Conservation (phyloP, 805 yeast genomes). For the Saturnispora saitoi region DNA sequence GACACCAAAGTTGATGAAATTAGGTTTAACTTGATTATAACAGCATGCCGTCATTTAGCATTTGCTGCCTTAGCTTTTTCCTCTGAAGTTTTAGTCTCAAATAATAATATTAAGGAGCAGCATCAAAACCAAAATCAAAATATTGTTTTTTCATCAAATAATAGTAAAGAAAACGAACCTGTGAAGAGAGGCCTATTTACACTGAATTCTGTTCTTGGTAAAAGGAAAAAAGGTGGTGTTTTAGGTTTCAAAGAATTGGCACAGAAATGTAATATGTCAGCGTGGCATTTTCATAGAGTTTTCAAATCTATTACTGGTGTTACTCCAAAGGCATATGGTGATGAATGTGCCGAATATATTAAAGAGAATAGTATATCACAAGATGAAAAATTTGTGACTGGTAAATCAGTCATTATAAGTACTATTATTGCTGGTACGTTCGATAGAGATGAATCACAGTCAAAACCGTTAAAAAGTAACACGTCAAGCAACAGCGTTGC, state of each 20-base stretch:
- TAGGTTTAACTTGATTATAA: slow-evolving; percentile 49
- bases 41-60: slow-evolving; percentile 79
- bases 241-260: slow-evolving; percentile 83
- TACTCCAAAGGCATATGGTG: slow-evolving; percentile 86
- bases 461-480: not conserved
- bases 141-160: no score
- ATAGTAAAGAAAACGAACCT: not conserved
- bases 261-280: slow-evolving; percentile 69
- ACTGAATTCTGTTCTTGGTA: slow-evolving; percentile 17
- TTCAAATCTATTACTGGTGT: slow-evolving; percentile 79
- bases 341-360: slow-evolving; percentile 61
- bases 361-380: slow-evolving; percentile 25
- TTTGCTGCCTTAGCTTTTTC: slow-evolving; percentile 47
- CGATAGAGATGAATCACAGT: not conserved
- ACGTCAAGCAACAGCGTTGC: not conserved
- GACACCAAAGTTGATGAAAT: not conserved
- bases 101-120: not conserved
- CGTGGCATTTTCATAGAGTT: slow-evolving; percentile 92
- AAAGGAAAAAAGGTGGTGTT: slow-evolving; percentile 61
- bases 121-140: no score
- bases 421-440: slow-evolving; percentile 24
- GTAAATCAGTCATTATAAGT: slow-evolving; percentile 24
- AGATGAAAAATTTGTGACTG: slow-evolving; percentile 9
- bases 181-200: slow-evolving; percentile 6
- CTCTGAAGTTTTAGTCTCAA: slow-evolving; percentile 10